Evolutionary conservation across 169 alveolate species (phyloP).

Genomic region (Theileria orientalis): DNA sequence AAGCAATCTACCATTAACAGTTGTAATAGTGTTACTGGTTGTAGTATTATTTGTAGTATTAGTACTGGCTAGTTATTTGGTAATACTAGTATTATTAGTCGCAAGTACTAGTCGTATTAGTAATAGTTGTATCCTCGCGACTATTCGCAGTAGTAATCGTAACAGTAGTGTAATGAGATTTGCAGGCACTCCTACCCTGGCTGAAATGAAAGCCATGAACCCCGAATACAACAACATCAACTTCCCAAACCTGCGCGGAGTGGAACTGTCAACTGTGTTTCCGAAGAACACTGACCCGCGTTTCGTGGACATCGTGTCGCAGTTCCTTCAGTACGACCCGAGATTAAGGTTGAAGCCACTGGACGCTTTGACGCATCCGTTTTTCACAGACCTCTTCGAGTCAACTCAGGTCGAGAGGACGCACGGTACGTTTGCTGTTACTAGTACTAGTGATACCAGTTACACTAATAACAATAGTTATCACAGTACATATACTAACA

Average conservation of each 20-base stretch:
- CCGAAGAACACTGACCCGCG: constrained; percentile 74
- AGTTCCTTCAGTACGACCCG: constrained; percentile 84
- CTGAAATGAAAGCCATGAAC: constrained; percentile 91
- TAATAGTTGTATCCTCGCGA: no score
- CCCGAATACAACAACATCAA: constrained; percentile 90
- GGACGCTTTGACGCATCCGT: constrained; percentile 92
- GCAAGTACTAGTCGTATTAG: constrained; percentile 18
- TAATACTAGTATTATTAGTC: not conserved
- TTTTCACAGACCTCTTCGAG: constrained; percentile 90
- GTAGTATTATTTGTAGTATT: not conserved
- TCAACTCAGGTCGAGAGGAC: constrained; percentile 36
- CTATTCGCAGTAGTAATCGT: no score
- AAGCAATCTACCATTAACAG: not conserved
- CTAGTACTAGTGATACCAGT: not conserved
- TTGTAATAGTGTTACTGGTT: not conserved
- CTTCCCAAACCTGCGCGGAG: constrained; percentile 83
- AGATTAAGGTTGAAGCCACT: constrained; percentile 79
- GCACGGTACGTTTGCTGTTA: not conserved
- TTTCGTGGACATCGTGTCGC: constrained; percentile 79
- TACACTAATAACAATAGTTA: not conserved
- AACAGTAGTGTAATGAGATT: constrained; percentile 52
- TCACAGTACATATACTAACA: not conserved
- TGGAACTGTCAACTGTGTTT: constrained; percentile 71
- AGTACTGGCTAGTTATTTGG: not conserved
- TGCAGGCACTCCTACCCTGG: constrained; percentile 91